Base-by-base conservation (phyloP, 305 asterid species). In the Solanum hybrid region DNA sequence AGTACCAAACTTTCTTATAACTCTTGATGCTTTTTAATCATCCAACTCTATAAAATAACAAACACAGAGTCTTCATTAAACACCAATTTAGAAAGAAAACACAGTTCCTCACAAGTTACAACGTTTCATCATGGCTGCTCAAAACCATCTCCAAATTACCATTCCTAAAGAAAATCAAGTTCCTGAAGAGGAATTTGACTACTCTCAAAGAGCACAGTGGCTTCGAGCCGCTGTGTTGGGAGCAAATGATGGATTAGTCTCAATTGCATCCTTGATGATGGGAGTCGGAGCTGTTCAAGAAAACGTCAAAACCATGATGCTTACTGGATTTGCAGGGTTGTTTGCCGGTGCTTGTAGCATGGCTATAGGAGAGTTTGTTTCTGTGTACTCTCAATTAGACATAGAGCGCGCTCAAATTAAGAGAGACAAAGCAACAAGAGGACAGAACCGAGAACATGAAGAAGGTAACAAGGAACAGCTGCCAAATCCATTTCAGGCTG, bases 341-440 rank as follows among this genome's bases (percentile, higher is more conserved):
- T 92, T 93, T 51, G 96, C 93, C 5, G 96, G 97, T 2, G 97
- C 96, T 5, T 93, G 95, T 90, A 94, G 96, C 93, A 94, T 94
- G 96, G 96, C 96, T 34, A 93, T 94, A 88, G 96, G 96, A 7
- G 96, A 94, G 17, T 94, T 91, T 16, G 94, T 94, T 10, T 94
- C 95, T 0, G 95, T 94, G 5, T 94, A 94, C 93, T 92, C 96
- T 3, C 97, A 94, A 88, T 90, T 88, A 80, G 97, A 94, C 89
- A 90, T 92, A 3, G 95, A 93, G 89, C 86, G 92, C 88, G 95
- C 97, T 56, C 96, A 94, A 86, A 84, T 92, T 1, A 82, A 86
- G 78, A 89, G 96, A 87, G 90, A 89, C 37, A 80, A 64, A 17
- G 38, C n/a, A 32, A 84, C 81, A 22, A 10, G 22, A 4, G 69